Conservation (phyloP, 2,329 filamentous ascomycete genomes). For the Nemania sp. region DNA sequence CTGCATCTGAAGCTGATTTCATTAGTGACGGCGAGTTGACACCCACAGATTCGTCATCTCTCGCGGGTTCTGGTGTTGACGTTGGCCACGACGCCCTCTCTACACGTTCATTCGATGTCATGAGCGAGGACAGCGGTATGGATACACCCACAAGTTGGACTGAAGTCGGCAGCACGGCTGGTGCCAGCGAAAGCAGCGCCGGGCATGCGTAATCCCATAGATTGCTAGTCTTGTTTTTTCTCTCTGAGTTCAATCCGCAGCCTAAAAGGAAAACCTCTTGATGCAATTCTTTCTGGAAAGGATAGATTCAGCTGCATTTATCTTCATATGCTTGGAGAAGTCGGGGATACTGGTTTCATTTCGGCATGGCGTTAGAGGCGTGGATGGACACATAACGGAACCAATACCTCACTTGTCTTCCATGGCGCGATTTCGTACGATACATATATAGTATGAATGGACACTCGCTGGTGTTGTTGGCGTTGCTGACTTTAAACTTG, state of each 20-base stretch:
- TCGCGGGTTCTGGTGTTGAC: conserved; percentile 56
- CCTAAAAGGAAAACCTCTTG: background rate
- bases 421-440: no score
- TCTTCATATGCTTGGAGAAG: no score
- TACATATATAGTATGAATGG: no score
- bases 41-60: conserved; percentile 61
- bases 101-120: conserved; percentile 52
- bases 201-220: conserved; percentile 38
- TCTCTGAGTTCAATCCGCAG: no score
- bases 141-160: conserved; percentile 66
- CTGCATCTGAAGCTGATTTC: conserved; percentile 56
- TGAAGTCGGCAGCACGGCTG: conserved; percentile 65
- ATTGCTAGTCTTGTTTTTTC: background rate
- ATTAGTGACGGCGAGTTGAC: conserved; percentile 59
- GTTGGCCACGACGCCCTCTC: conserved; percentile 49
- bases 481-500: no score
- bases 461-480: no score
- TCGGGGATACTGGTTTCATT: no score
- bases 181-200: conserved; percentile 54
- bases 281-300: background rate
- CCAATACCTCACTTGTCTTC: no score
- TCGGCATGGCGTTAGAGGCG: no score
- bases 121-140: conserved; percentile 64
- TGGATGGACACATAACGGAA: no score
- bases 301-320: no score